Evolutionary conservation across 2,329 filamentous ascomycete species (phyloP).

Genomic region (Aspergillus fijiensis): DNA sequence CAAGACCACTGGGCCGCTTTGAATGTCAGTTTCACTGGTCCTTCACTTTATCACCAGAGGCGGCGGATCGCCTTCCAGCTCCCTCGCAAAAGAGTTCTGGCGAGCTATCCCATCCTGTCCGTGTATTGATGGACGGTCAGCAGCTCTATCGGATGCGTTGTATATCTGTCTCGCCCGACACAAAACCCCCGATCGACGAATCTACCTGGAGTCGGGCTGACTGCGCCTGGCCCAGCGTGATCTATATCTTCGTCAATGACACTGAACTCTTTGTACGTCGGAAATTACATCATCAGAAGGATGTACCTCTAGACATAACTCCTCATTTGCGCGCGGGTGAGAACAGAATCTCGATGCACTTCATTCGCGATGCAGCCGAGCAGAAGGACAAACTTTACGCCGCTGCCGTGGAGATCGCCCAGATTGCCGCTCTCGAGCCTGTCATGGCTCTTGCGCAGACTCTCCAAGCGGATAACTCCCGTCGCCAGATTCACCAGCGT

Average conservation of each 20-base stretch:
- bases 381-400: slow-evolving; percentile 48
- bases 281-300: slow-evolving; percentile 71
- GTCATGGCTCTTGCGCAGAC: slow-evolving; percentile 43
- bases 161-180: slow-evolving; percentile 45
- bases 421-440: slow-evolving; percentile 48
- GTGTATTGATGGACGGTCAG: slow-evolving; percentile 51
- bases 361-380: slow-evolving; percentile 44
- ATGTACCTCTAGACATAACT: slow-evolving; percentile 75
- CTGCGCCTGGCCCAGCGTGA: slow-evolving; percentile 67
- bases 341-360: slow-evolving; percentile 61
- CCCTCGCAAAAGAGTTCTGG: slow-evolving; percentile 29
- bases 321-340: slow-evolving; percentile 54
- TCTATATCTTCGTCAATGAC: slow-evolving; percentile 69
- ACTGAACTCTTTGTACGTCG: slow-evolving; percentile 59
- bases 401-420: slow-evolving; percentile 69
- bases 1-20: slow-evolving; percentile 28
- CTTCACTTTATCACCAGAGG: slow-evolving; percentile 34
- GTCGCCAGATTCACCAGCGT: slow-evolving; percentile 57
- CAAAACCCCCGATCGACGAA: slow-evolving; percentile 39
- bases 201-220: slow-evolving; percentile 63
- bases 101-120: slow-evolving; percentile 27
- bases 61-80: slow-evolving; percentile 24
- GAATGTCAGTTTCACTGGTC: slow-evolving; percentile 31
- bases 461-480: slow-evolving; percentile 51
- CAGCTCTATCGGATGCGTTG: slow-evolving; percentile 69